A percentile compares a stretch with the other conserved stretches of the same genome.
These are phyloP conservation scores for Colletotrichum plurivorum DNA, from an alignment of 2,329 filamentous ascomycete species.

Conservation along the genomic window DNA sequence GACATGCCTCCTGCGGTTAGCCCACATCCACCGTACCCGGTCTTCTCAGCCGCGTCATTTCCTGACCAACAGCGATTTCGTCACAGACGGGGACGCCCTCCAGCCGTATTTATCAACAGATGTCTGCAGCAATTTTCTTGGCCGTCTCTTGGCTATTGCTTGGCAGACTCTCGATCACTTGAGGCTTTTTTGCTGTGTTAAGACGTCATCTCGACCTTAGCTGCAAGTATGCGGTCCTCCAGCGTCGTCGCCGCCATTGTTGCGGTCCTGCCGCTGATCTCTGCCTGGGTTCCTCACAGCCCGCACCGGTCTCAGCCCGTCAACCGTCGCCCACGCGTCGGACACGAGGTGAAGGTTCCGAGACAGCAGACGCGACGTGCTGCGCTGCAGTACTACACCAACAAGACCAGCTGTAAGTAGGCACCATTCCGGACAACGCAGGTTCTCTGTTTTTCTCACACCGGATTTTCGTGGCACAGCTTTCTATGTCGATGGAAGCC, in stretches of 20 bases:
- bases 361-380: background rate
- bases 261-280: slow-evolving; percentile 10
- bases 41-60: background rate
- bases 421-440: too few relatives aligned
- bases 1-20: slow-evolving; percentile 20
- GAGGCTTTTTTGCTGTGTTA: background rate
- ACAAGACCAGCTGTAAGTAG: slow-evolving; percentile 30
- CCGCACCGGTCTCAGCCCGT: background rate
- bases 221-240: slow-evolving; percentile 6
- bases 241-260: background rate
- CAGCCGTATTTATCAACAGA: background rate
- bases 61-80: background rate
- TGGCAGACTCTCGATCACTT: slow-evolving; percentile 10
- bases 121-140: background rate
- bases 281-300: slow-evolving; percentile 16
- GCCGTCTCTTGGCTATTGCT: slow-evolving; percentile 6
- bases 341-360: background rate
- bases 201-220: background rate
- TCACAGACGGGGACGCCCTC: background rate
- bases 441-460: too few relatives aligned
- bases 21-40: background rate
- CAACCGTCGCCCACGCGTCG: background rate
- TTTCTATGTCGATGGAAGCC: slow-evolving; percentile 74
- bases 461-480: slow-evolving; percentile 52
- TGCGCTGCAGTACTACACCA: slow-evolving; percentile 22